Evolutionary conservation across 2,329 filamentous ascomycete species (phyloP).

Genomic region (Grosmannia huntii): DNA sequence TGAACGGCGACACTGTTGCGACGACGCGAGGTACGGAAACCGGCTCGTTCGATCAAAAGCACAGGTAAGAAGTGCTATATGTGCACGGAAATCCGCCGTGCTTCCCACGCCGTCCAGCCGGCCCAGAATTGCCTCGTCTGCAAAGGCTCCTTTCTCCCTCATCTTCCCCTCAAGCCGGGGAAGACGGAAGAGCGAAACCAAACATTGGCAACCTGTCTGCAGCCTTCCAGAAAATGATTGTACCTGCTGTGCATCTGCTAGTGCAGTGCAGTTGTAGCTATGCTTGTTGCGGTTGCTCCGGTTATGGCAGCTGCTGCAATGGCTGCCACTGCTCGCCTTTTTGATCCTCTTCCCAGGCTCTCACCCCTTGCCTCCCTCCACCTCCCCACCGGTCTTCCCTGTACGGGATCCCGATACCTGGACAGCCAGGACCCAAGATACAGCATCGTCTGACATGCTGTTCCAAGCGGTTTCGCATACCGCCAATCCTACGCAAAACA

Average conservation of each 20-base stretch:
- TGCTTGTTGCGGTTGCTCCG: not conserved
- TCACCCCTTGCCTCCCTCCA: not conserved
- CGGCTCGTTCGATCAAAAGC: not conserved
- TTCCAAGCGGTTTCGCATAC: conserved; percentile 10
- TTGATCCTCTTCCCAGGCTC: not conserved
- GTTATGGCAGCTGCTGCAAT: not conserved
- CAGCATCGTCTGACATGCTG: conserved; percentile 8
- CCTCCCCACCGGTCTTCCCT: not conserved
- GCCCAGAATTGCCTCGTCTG: not conserved
- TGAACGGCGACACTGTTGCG: not conserved
- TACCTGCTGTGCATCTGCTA: not conserved
- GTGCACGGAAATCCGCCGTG: not conserved
- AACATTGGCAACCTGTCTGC: not conserved
- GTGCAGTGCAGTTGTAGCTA: not conserved
- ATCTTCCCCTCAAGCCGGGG: not conserved
- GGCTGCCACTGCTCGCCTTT: not conserved
- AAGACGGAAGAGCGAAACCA: not conserved
- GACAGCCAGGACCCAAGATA: not conserved
- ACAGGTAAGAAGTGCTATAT: not conserved
- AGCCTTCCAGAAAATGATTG: not conserved
- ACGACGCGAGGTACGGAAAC: not conserved
- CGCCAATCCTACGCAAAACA: not conserved
- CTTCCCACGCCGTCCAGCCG: not conserved
- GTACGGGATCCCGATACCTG: no score
- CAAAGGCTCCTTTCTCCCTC: not conserved